Percentiles rank a stretch among this genome's conserved stretches.
Evolutionary conservation across 495 filamentous ascomycete species (phyloP).

Genomic region (Penicillium flavigenum): DNA sequence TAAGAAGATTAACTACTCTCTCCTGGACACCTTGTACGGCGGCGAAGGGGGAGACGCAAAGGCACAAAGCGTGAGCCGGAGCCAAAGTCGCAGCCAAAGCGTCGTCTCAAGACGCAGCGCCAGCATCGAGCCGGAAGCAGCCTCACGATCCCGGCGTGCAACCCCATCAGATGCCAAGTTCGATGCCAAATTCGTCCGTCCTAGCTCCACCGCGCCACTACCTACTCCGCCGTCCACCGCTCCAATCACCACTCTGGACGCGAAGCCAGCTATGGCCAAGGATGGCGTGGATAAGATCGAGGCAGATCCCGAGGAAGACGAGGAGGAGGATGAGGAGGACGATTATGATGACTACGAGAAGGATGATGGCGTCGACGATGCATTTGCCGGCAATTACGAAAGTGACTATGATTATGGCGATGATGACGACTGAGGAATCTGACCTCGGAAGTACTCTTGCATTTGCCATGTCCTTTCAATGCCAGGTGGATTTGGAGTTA

Average conservation of each 20-base stretch:
- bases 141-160: conserved; percentile 26
- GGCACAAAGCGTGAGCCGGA: conserved; percentile 35
- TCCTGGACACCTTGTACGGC: conserved; percentile 52
- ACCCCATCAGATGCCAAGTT: conserved; percentile 22
- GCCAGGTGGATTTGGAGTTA: neutral
- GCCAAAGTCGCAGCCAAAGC: conserved; percentile 42
- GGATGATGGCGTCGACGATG: conserved; percentile 40
- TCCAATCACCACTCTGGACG: conserved; percentile 12
- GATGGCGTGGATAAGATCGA: conserved; percentile 9
- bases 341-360: conserved; percentile 33
- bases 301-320: conserved; percentile 23
- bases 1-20: conserved; percentile 81
- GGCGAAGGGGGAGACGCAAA: conserved; percentile 37
- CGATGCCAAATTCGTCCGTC: conserved; percentile 16
- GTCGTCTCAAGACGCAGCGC: conserved; percentile 40
- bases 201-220: conserved; percentile 9
- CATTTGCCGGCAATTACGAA: conserved; percentile 41
- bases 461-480: neutral
- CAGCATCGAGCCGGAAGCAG: conserved; percentile 35
- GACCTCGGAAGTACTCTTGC: neutral
- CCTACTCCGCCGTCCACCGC: conserved; percentile 23
- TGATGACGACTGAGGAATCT: neutral
- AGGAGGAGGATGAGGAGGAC: conserved; percentile 39
- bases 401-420: conserved; percentile 33
- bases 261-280: conserved; percentile 1